Evolutionary conservation across 768 basidiomycete genomes (phyloP).

Genomic region (Auricularia cornea): DNA sequence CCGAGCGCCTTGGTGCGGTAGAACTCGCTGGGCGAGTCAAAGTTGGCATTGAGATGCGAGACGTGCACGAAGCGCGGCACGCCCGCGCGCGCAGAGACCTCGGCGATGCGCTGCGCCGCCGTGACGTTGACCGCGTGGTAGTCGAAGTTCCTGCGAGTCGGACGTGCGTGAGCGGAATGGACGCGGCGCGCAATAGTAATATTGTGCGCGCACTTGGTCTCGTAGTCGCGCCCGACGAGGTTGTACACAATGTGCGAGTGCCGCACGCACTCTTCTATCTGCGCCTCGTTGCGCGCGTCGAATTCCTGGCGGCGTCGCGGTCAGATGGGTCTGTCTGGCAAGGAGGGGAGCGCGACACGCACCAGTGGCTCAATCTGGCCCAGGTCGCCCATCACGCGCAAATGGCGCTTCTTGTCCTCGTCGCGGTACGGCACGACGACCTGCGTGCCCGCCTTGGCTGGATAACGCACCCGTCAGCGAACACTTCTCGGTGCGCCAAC

Average conservation of each 20-base stretch:
- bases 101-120: constrained; percentile 81
- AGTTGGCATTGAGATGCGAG: constrained; percentile 87
- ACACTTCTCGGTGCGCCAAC: not conserved
- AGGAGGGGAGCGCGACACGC: constrained; percentile 16
- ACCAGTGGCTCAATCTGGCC: constrained; percentile 96
- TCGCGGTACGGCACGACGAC: constrained; percentile 94
- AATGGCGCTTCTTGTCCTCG: constrained; percentile 81
- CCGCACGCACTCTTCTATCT: constrained; percentile 87
- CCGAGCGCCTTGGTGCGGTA: constrained; percentile 88
- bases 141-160: constrained; percentile 81
- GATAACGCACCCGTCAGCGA: no score
- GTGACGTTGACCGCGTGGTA: constrained; percentile 72
- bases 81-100: constrained; percentile 64
- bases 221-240: constrained; percentile 86
- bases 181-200: no score
- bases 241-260: constrained; percentile 98
- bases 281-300: constrained; percentile 83
- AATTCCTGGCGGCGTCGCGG: constrained; percentile 59
- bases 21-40: constrained; percentile 68
- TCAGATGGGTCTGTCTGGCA: not conserved
- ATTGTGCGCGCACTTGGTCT: constrained; percentile 68
- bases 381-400: constrained; percentile 92
- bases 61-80: constrained; percentile 87
- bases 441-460: constrained; percentile 86
- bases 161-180: no score